Conservation (phyloP, 2,329 filamentous ascomycete species). For the Trichoderma simmonsii region DNA sequence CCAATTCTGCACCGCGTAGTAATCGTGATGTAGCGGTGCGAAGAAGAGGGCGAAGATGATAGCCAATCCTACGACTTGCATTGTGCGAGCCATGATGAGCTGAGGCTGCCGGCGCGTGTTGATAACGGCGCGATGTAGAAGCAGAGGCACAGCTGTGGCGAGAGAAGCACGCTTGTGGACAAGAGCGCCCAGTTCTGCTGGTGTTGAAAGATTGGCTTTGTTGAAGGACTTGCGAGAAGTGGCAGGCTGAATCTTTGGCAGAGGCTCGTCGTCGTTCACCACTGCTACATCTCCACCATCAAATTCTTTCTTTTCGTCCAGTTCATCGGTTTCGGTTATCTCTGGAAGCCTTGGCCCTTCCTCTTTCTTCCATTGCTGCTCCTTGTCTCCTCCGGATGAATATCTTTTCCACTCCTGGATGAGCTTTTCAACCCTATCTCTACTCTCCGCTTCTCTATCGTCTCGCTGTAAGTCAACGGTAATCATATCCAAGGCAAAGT, state of each 20-base stretch:
- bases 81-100: slow-evolving; percentile 61
- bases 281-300: neutral
- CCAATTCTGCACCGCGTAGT: slow-evolving; percentile 66
- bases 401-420: slow-evolving; percentile 55
- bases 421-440: slow-evolving; percentile 58
- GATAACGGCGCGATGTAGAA: slow-evolving; percentile 64
- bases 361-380: slow-evolving; percentile 13
- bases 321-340: slow-evolving; percentile 31
- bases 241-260: neutral
- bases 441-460: slow-evolving; percentile 58
- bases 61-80: slow-evolving; percentile 63
- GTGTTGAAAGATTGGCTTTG: slow-evolving; percentile 54
- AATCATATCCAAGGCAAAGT: slow-evolving; percentile 74
- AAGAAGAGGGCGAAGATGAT: slow-evolving; percentile 66
- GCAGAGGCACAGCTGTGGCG: slow-evolving; percentile 59
- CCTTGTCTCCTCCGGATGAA: slow-evolving; percentile 7
- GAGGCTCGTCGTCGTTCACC: neutral
- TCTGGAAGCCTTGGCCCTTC: slow-evolving; percentile 25
- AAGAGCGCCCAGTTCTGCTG: slow-evolving; percentile 68
- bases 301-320: slow-evolving; percentile 19
- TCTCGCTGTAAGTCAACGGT: slow-evolving; percentile 71
- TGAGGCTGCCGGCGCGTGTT: slow-evolving; percentile 67
- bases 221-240: slow-evolving; percentile 41
- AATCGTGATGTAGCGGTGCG: slow-evolving; percentile 66
- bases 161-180: slow-evolving; percentile 62